Evolutionary conservation across 2,329 filamentous ascomycete species (phyloP), one percentile per base, ranked within the genome.

Genomic region (Dendrostoma leiphaemia): DNA sequence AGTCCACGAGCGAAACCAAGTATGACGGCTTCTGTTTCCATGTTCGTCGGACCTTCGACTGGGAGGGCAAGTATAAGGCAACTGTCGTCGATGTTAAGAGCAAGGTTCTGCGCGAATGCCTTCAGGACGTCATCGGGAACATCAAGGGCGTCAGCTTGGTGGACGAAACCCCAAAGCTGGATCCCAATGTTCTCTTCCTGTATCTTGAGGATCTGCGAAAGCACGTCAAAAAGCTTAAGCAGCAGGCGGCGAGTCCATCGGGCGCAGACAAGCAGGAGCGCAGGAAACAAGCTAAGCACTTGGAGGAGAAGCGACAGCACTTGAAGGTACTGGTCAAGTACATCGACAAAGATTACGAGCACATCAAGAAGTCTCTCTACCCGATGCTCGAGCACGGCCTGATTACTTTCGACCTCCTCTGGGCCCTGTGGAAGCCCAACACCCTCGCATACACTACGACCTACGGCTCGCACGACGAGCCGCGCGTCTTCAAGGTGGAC

Each of bases 371-470:
- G 34, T 79, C 86, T 2, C 78, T 96, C 0, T 87, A 91, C 61
- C 89, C 90, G 0, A 83, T 96, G 71, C 76, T 96, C 2, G 82
- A 91, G 59, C 88, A 86, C 29, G 90, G 90, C 8, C 84, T 91
- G 41, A 95, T 96, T 66, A 95, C 90, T 0, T 96, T 92, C 62
- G 90, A 96, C 54, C 79, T 95, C 2, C 75, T 95, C 1, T 96
- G 91, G 91, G 90, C 91, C 0, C 73, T 96, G 3, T 95, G 89
- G 80, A 95, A 94, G 65, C 91, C 91, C 0, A 89, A 91, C 63
- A 91, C 89, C 0, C 81, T 96, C 19, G 87, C 84, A 1, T 93
- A 88, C 66, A 84, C 87, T 0, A 82, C 84, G 0, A 93, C 89
- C 0, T 96, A 96, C 59, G 88, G 88, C 3, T 85, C 83, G 32